Base-by-base conservation (phyloP, 208 protist species). In the Crithidia bombi region DNA sequence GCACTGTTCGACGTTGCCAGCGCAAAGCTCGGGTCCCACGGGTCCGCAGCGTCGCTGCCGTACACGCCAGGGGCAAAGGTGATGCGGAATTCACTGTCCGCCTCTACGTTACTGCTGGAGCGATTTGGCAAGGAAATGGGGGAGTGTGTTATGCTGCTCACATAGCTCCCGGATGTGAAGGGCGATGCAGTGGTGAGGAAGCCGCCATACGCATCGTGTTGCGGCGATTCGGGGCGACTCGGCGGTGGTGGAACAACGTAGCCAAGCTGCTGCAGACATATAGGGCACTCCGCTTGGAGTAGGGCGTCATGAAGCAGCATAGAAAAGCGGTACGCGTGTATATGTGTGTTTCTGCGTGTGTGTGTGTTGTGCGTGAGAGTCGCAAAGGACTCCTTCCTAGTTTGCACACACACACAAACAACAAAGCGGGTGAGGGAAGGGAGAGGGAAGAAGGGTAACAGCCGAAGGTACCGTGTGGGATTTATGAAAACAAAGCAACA, bases 221-320 rank as follows among this genome's bases (percentile, higher is more conserved):
- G 47, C 3, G 57, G 47, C 5, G 32, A 41, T 14, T 51, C 35
- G 43, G 44, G 26, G 43, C 61, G 58, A 25, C 69, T 65, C 0
- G 44, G 58, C 10, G 69, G 64, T 41, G 69, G 47, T 23, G 21
- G 26, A 56, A 67, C 44, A n/a, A 25, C 38, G 25, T 50, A 66
- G n/a, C 51, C 39, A 17, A 96, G 79, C 3, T 80, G 66, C 65
- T 92, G 83, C 55, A 96, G 66, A 54, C 91, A 96, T 54, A 96
- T 93, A 25, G 87, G 78, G 47, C 91, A 96, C 47, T 96, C 87
- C 3, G 82, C 64, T 1, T 55, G 33, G 15, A 73, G 38, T 26
- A 96, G 68, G 15, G 85, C 82, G 36, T 93, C 79, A 11, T 54
- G 47, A 0, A 85, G 76, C 6, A 79, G 44, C 69, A 68, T 59